Percentiles rank a stretch among this genome's conserved stretches.
phyloP scores from a whole-genome alignment of 768 basidiomycete species.

The Daedaleopsis nitida region DNA sequence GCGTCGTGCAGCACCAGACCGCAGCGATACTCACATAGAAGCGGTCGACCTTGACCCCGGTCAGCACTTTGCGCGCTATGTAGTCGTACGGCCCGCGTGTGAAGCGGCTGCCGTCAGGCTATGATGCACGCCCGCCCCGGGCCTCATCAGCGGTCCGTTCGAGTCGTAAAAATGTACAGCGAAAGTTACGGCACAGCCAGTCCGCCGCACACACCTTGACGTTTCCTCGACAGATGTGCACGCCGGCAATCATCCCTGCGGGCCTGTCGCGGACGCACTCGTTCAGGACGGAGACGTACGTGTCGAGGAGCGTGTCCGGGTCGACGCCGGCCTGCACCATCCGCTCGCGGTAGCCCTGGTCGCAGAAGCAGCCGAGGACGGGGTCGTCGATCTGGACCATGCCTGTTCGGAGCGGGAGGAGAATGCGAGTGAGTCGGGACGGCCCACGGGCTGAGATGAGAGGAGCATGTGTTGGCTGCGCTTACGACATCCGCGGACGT shows the following conservation, averaged over 20 bases:
- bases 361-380: conserved; percentile 61
- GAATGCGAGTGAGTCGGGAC: neutral
- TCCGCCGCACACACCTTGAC: conserved; percentile 22
- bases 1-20: neutral
- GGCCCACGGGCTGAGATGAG: neutral
- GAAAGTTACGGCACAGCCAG: too few species aligned
- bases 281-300: conserved; percentile 64
- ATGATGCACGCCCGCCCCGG: conserved; percentile 13
- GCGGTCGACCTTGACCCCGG: conserved; percentile 54
- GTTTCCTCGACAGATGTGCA: conserved; percentile 60
- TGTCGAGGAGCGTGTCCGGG: conserved; percentile 63
- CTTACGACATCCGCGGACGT: conserved; percentile 41
- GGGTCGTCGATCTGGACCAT: conserved; percentile 50
- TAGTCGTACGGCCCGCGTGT: conserved; percentile 57
- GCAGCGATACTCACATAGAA: conserved; percentile 32
- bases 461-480: too few species aligned
- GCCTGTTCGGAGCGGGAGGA: conserved; percentile 2
- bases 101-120: conserved; percentile 49
- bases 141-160: too few species aligned
- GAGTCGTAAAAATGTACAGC: too few species aligned
- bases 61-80: conserved; percentile 56
- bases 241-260: conserved; percentile 50
- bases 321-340: conserved; percentile 63
- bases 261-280: conserved; percentile 52
- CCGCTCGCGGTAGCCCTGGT: conserved; percentile 47